Evolutionary conservation across 805 yeast species (phyloP), one percentile per base, ranked within the genome.

Genomic region (Metschnikowia matae): DNA sequence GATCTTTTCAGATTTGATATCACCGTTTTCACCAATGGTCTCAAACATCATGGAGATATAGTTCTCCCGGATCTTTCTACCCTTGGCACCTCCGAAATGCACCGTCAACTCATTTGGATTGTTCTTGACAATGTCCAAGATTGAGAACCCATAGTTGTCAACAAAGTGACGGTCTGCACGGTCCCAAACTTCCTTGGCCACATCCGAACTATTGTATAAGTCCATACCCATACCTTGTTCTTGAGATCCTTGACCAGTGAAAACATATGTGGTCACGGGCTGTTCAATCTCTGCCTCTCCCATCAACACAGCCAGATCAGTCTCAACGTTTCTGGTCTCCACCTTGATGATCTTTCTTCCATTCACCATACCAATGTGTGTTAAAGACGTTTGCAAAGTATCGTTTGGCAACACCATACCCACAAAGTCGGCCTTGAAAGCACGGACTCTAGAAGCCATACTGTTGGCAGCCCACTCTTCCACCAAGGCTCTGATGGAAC

Each of bases 151-250:
- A 65, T 94, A 94, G 69, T 92, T 91, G 65, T 83, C 78, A 67
- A 89, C 78, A 78, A 95, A 94, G 73, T 95, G 99, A 52, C 71
- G 69, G 69, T 94, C 99, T 54, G 99, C 99, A 68, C 89, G 87
- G 70, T 94, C 98, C 99, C 99, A 94, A 55, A 94, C 97, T 56
- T 82, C 83, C 64, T 84, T 84, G 48, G 99, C 99, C 68, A 94
- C 97, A 31, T 82, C 90, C 46, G 96, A 87, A 39, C 87, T 79
- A 58, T 84, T 84, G 72, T 94, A 94, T 67, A 94, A 81, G 71
- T 94, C 99, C 99, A 94, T 94, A 80, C 99, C 99, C 99, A 94
- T 94, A 69, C 97, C 97, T 78, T 95, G 99, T 73, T 95, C 99
- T 75, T 94, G 99, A 54, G 99, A 92, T 71, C 99, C 99, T 79